phyloP scores from a whole-genome alignment of 2,329 filamentous ascomycete genomes.

The Endoconidiophora laricicola region DNA sequence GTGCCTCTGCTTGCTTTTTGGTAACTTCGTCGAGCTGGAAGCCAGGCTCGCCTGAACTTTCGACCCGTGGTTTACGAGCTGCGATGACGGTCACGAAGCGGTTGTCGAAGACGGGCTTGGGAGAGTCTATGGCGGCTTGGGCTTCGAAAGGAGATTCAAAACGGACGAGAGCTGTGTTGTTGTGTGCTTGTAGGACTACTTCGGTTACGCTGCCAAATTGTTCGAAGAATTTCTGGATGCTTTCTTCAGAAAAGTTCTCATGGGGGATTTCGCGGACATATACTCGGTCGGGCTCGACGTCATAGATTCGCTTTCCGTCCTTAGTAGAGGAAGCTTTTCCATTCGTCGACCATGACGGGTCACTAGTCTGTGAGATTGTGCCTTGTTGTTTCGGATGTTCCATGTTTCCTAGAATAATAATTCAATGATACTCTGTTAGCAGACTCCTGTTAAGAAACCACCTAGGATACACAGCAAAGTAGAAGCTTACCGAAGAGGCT shows the following conservation, averaged over 20 bases:
- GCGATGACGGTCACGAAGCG: conserved; percentile 57
- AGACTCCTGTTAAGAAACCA: background rate
- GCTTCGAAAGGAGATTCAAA: conserved; percentile 51
- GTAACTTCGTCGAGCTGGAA: conserved; percentile 55
- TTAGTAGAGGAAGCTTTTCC: conserved; percentile 20
- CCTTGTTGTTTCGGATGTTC: too few species aligned
- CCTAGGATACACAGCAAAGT: background rate
- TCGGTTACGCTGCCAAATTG: conserved; percentile 52
- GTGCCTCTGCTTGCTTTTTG: conserved; percentile 53
- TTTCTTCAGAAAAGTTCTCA: conserved; percentile 48
- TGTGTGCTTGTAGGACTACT: conserved; percentile 48
- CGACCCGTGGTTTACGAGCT: conserved; percentile 3
- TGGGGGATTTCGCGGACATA: conserved; percentile 66
- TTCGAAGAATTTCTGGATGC: conserved; percentile 51
- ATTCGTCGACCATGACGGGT: conserved; percentile 22
- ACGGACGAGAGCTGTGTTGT: conserved; percentile 51
- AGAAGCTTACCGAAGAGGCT: conserved; percentile 7
- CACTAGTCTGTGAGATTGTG: too few species aligned
- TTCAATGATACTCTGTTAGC: background rate
- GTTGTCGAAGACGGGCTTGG: conserved; percentile 71
- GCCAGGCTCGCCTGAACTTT: conserved; percentile 19
- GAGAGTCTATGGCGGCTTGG: conserved; percentile 54
- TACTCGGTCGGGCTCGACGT: conserved; percentile 48
- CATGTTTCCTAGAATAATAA: too few species aligned
- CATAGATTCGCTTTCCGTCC: conserved; percentile 33